These are phyloP conservation scores for Kokia cookei DNA, from an alignment of 441 rosid species.

Conservation along the genomic window DNA sequence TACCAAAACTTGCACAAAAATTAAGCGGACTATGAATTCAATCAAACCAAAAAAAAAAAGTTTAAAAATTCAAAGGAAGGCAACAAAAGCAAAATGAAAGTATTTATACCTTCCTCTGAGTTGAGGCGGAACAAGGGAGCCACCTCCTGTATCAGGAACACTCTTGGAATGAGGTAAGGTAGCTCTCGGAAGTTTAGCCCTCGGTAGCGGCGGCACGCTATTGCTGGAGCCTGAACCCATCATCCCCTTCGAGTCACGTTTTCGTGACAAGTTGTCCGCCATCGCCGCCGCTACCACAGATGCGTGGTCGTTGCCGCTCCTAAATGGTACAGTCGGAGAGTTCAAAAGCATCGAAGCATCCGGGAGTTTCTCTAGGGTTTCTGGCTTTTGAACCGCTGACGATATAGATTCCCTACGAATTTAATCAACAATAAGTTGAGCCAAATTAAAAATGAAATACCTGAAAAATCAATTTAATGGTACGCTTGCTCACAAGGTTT, in stretches of 20 bases:
- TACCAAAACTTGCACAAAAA: neutral
- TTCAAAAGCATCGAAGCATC: conserved; percentile 75
- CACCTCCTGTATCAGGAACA: conserved; percentile 56
- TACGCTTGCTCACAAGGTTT: conserved; percentile 20
- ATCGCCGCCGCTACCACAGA: conserved; percentile 72
- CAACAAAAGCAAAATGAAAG: neutral
- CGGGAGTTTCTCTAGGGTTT: conserved; percentile 47
- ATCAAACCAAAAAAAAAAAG: neutral
- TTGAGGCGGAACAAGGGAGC: conserved; percentile 81
- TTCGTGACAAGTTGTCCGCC: conserved; percentile 62
- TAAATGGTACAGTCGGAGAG: conserved; percentile 29
- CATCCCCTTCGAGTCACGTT: conserved; percentile 45
- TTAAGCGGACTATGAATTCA: neutral
- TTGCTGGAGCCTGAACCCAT: conserved; percentile 26
- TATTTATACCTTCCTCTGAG: conserved; percentile 57
- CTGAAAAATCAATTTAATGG: neutral
- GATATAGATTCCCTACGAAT: conserved; percentile 27
- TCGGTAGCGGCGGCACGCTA: conserved; percentile 10
- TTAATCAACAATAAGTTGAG: neutral
- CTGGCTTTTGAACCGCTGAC: conserved; percentile 13
- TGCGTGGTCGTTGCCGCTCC: conserved; percentile 52
- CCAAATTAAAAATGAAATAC: neutral
- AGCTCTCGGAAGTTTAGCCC: conserved; percentile 62
- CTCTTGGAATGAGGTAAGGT: conserved; percentile 41
- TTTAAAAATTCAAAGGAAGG: neutral